Evolutionary conservation across 164 flowering plant genomes (phyloP), one percentile per base, ranked within the genome.

Genomic region (Piper longum): DNA sequence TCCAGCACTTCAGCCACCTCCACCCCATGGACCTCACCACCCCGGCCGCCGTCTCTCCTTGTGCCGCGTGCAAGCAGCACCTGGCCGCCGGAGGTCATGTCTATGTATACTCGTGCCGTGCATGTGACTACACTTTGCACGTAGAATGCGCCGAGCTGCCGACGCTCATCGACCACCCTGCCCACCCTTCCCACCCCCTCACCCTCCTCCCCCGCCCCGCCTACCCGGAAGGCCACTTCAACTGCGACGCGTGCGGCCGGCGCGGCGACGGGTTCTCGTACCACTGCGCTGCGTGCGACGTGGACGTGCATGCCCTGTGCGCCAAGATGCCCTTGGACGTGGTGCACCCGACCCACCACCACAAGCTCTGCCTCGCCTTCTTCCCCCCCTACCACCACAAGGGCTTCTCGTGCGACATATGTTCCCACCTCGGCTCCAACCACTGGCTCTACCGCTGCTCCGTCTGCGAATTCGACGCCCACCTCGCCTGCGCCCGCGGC

Each of bases 401-500:
- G 42, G 67, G 54, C 64, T 79, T 81, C 67, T 57, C 59, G 26
- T 81, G 82, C 65, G 80, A 74, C 60, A 18, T 79, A 16, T 75
- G 81, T 69, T 43, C 16, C 40, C 52, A 52, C 11, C 5, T 57
- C 4, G 79, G 78, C 2, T 52, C 68, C 4, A 62, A 67, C 56
- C 73, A 70, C 59, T 79, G 78, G 82, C 78, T 77, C 48, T 79
- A 77, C 60, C 60, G 77, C 26, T 78, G 82, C 73, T 45, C 41
- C 60, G 0, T 36, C 12, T 79, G 85, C 62, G 74, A 69, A 41
- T 79, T 75, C 62, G 81, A 79, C 62, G 75, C 71, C 18, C 82
- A 79, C 57, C 62, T 81, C 62, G 54, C n/a, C 5, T 79, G 85
- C 56, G 70, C 78, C 51, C 62, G 62, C 3, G 44, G 57, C 4